These are phyloP conservation scores for Conoideocrella luteorostrata DNA, from an alignment of 2,329 filamentous ascomycete species.

Conservation along the genomic window DNA sequence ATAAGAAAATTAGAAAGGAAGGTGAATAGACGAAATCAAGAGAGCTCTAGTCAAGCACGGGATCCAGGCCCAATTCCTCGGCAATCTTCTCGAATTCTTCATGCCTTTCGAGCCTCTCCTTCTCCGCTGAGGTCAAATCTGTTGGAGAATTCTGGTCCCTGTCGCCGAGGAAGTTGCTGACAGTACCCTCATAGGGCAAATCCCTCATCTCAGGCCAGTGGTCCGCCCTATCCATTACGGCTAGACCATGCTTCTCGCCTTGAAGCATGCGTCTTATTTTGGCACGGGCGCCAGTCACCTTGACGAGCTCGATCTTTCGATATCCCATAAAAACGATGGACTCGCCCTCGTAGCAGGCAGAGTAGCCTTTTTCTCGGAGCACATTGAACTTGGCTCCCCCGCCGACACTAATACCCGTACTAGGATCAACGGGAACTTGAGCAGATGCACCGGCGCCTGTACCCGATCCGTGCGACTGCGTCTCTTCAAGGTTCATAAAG, in stretches of 20 bases:
- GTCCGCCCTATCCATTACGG: conserved; percentile 19
- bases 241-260: conserved; percentile 33
- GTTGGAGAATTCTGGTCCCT: background rate
- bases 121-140: conserved; percentile 6
- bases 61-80: conserved; percentile 11
- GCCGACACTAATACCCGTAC: conserved; percentile 14
- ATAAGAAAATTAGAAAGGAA: background rate
- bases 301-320: conserved; percentile 20
- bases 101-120: conserved; percentile 6
- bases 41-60: conserved; percentile 2
- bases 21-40: background rate
- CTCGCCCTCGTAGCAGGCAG: conserved; percentile 20
- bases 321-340: conserved; percentile 23
- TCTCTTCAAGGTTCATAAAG: conserved; percentile 19
- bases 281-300: conserved; percentile 19
- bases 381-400: conserved; percentile 13
- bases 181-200: conserved; percentile 17
- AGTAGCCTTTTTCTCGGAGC: conserved; percentile 16
- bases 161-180: conserved; percentile 14
- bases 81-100: conserved; percentile 12
- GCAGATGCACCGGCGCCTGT: conserved; percentile 12
- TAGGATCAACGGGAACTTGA: conserved; percentile 15
- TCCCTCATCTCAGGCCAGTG: conserved; percentile 21
- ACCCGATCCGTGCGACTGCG: conserved; percentile 9
- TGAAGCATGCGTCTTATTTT: conserved; percentile 32